Evolutionary conservation across 2,329 filamentous ascomycete species (phyloP).

Genomic region (Botryotinia calthae): DNA sequence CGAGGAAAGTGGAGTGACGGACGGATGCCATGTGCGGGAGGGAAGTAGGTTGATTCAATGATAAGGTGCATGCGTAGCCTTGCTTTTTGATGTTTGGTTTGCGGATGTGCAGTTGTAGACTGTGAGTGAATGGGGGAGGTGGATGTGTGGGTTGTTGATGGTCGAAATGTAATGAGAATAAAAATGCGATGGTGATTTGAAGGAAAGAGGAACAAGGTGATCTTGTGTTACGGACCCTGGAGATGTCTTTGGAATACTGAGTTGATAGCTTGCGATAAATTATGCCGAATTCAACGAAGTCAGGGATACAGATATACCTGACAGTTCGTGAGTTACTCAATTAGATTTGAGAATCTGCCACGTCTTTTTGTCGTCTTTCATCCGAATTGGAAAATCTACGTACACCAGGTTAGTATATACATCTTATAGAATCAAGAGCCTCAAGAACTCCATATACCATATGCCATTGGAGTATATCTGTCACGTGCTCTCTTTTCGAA

Average conservation of each 20-base stretch:
- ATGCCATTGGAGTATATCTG: rapidly evolving
- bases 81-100: background rate
- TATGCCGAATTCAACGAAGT: background rate
- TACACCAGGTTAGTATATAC: background rate
- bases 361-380: background rate
- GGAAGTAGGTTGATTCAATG: background rate
- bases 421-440: background rate
- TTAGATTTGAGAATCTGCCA: background rate
- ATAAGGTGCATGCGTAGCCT: background rate
- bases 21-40: slow-evolving; percentile 12
- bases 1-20: background rate
- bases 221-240: background rate
- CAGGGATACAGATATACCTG: background rate
- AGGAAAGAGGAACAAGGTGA: background rate
- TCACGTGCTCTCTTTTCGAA: too few relatives aligned
- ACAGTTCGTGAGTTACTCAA: too few relatives aligned
- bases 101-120: background rate
- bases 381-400: background rate
- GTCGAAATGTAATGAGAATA: background rate
- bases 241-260: too few relatives aligned
- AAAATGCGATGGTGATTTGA: background rate
- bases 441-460: background rate
- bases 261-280: background rate
- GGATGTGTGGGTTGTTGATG: background rate
- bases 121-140: background rate